Evolutionary conservation across 78 protist genomes (phyloP), one percentile per base, ranked within the genome.

Genomic region (Cavenderia fasciculata): DNA sequence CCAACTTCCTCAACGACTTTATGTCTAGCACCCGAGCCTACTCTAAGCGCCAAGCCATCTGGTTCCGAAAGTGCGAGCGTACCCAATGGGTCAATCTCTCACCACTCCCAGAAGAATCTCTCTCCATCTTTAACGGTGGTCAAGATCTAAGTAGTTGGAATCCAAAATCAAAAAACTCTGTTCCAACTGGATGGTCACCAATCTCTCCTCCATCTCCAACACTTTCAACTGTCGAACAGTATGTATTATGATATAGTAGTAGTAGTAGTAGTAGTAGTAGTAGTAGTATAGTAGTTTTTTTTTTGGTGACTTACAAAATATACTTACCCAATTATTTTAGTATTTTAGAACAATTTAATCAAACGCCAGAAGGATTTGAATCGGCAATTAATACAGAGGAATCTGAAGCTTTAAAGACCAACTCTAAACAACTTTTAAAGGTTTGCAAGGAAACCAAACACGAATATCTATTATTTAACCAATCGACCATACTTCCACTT

Each of bases 11-110:
- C 31, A 71, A 19, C 18, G 61, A 46, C 47, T 78, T 78, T 27
- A 74, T 65, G 54, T 33, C 70, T 14, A 21, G 27, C 11, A 78
- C 61, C 46, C 46, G 88, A 41, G 23, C 40, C 12, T 78, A 78
- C 54, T 51, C 52, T 52, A 78, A 75, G 49, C 27, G 76, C 62
- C 88, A 78, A 65, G 21, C 12, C 0, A 65, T 59, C 18, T 78
- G 88, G 88, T 78, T 78, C 31, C 62, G 40, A 52, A 62, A 49
- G 59, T n/a, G 59, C 14, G 14, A 19, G 23, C 1, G 19, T 7
- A 44, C 68, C 25, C 29, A 62, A 62, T 76, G 86, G 86, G 14
- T 76, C 5, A 44, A 40, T 16, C 19, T 63, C 1, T 5, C 18
- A 38, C 72, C 72, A 63, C 8, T 63, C 8, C 43, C 72, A 4